Percentiles rank a stretch among this genome's conserved stretches.
These are phyloP conservation scores for Funneliformis caledonium DNA, from an alignment of 371 early-diverging fungal genomes.

Conservation along the genomic window DNA sequence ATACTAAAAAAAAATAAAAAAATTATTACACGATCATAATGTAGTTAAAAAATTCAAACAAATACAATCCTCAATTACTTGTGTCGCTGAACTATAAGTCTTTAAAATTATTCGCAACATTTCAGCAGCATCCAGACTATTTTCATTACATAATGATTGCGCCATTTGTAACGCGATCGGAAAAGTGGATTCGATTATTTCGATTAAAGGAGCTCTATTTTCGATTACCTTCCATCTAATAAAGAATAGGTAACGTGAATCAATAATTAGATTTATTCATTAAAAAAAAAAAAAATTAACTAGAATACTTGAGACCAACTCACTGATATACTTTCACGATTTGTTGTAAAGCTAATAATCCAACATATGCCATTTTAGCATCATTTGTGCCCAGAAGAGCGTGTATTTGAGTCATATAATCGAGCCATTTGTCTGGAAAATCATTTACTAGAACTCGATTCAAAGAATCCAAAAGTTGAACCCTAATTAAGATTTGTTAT, in stretches of 20 bases:
- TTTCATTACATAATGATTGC: slow-evolving; percentile 56
- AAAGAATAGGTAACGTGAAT: not conserved
- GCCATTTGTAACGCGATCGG: slow-evolving; percentile 76
- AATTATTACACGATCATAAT: not conserved
- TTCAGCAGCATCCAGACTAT: slow-evolving; percentile 76
- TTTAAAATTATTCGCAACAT: slow-evolving; percentile 83
- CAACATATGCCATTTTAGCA: slow-evolving; percentile 68
- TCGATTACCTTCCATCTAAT: slow-evolving; percentile 56
- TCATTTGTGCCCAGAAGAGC: slow-evolving; percentile 69
- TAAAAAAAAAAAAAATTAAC: not conserved
- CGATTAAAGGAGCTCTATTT: slow-evolving; percentile 61
- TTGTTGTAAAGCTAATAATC: slow-evolving; percentile 77
- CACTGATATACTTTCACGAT: slow-evolving; percentile 82
- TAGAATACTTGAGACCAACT: slow-evolving; percentile 43
- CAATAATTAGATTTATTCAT: not conserved
- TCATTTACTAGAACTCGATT: slow-evolving; percentile 71
- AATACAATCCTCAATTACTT: slow-evolving; percentile 45
- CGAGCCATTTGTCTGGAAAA: slow-evolving; percentile 83
- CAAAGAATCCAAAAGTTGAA: slow-evolving; percentile 76
- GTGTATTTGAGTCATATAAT: slow-evolving; percentile 69
- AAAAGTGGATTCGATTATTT: slow-evolving; percentile 74
- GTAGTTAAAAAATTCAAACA: not conserved
- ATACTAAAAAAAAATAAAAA: slow-evolving; percentile 16
- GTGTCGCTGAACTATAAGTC: slow-evolving; percentile 75
- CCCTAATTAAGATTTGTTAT: slow-evolving; percentile 47